Evolutionary conservation across 2,329 filamentous ascomycete species (phyloP).

Genomic region (Pseudogymnoascus sp.): DNA sequence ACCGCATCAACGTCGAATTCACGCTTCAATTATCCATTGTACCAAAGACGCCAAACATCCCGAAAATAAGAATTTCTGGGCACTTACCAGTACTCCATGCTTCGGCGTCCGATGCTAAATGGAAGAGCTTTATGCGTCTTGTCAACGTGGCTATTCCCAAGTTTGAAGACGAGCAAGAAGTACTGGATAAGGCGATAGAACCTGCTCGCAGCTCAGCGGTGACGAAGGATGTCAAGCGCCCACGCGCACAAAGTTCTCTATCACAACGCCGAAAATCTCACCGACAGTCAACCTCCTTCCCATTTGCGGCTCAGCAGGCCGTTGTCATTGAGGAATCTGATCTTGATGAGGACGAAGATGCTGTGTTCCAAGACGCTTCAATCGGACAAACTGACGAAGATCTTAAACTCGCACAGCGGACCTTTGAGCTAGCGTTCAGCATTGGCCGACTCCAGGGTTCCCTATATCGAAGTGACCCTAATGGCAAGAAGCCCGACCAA

Average conservation of each 20-base stretch:
- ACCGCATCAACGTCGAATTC: conserved; percentile 96
- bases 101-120: conserved; percentile 88
- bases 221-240: conserved; percentile 17
- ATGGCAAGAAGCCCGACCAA: conserved; percentile 67
- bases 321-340: conserved; percentile 60
- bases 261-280: conserved; percentile 39
- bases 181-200: conserved; percentile 15
- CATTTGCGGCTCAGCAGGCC: conserved; percentile 66
- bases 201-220: background rate
- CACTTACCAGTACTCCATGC: conserved; percentile 89
- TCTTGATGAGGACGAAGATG: conserved; percentile 54
- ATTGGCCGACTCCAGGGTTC: conserved; percentile 93
- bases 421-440: conserved; percentile 94
- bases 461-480: conserved; percentile 77
- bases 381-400: conserved; percentile 49
- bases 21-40: conserved; percentile 93
- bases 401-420: conserved; percentile 75
- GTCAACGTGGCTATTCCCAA: conserved; percentile 93
- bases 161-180: conserved; percentile 51
- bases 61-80: conserved; percentile 84
- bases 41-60: conserved; percentile 90
- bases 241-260: conserved; percentile 24
- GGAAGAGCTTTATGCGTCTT: conserved; percentile 92
- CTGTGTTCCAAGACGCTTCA: conserved; percentile 60
- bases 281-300: conserved; percentile 64